A percentile compares a stretch with the other conserved stretches of the same genome.
Conservation (phyloP, 2,329 filamentous ascomycete species). For the Chaetomiaceae sp. region DNA sequence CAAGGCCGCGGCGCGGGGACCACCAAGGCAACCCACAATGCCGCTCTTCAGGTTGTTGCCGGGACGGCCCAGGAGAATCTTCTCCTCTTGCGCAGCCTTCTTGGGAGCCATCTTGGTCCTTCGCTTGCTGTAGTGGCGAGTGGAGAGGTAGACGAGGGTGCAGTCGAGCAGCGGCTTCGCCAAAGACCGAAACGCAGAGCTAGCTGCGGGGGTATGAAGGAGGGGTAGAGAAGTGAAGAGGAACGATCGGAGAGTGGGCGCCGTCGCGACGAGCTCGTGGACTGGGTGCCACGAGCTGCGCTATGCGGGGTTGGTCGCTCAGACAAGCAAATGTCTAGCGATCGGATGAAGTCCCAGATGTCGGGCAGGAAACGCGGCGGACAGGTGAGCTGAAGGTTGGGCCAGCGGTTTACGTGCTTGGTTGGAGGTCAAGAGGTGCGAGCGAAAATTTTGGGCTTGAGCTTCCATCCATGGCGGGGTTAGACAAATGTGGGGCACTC, state of each 20-base stretch:
- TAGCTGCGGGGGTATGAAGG: slow-evolving; percentile 49
- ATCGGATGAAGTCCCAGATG: not conserved
- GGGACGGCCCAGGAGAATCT: slow-evolving; percentile 89
- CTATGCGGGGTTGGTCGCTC: slow-evolving; percentile 1
- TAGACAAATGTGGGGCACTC: not conserved
- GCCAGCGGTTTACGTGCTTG: not conserved
- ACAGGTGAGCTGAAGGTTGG: not conserved
- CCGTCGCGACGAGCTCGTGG: slow-evolving; percentile 20
- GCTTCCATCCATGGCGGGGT: slow-evolving; percentile 8
- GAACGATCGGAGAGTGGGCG: slow-evolving; percentile 19
- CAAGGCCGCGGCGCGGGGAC: slow-evolving; percentile 16
- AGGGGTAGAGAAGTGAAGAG: slow-evolving; percentile 26
- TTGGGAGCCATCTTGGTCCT: slow-evolving; percentile 85
- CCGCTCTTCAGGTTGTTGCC: slow-evolving; percentile 99
- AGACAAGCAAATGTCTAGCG: slow-evolving; percentile 12
- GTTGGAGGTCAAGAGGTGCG: not conserved
- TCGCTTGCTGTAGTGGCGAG: slow-evolving; percentile 54
- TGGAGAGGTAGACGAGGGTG: slow-evolving; percentile 42
- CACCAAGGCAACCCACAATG: slow-evolving; percentile 59
- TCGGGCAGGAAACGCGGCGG: not conserved
- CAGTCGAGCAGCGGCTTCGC: slow-evolving; percentile 47
- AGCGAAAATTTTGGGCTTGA: slow-evolving; percentile 12
- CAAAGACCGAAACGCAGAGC: slow-evolving; percentile 60
- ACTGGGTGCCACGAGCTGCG: slow-evolving; percentile 19
- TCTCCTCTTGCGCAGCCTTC: slow-evolving; percentile 86